These are phyloP conservation scores for Lagerstroemia speciosa DNA, from an alignment of 345 rosid genomes.

Conservation along the genomic window DNA sequence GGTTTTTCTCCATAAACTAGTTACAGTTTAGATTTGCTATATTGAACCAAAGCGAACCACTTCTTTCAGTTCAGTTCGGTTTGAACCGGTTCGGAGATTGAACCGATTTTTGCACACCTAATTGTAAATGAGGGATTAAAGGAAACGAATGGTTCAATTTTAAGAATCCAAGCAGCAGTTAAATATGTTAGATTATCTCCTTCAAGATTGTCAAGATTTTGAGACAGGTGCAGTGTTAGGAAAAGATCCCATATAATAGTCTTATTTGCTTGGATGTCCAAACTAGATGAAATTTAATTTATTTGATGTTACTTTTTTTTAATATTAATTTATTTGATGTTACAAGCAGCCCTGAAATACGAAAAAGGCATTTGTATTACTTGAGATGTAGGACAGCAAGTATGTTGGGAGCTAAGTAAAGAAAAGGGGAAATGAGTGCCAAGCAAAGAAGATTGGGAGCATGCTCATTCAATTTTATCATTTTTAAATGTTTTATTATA, in stretches of 20 bases:
- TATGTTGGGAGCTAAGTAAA: not conserved
- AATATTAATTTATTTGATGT: too few species aligned
- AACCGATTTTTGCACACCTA: too few species aligned
- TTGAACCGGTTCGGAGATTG: too few species aligned
- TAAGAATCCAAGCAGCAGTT: not conserved
- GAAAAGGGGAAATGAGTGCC: not conserved
- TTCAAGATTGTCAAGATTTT: not conserved
- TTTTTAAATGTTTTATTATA: not conserved
- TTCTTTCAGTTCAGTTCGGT: too few species aligned
- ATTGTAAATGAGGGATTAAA: constrained; percentile 7
- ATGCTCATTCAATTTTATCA: constrained; percentile 3
- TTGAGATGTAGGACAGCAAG: not conserved
- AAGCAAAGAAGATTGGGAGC: constrained; percentile 6
- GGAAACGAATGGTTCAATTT: not conserved
- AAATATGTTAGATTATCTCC: constrained; percentile 7
- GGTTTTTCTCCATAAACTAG: too few species aligned
- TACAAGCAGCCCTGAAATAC: constrained; percentile 4
- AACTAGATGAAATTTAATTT: constrained; percentile 4
- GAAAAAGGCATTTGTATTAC: constrained; percentile 7
- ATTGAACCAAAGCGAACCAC: too few species aligned
- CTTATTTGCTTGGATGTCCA: constrained; percentile 2
- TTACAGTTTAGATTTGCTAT: too few species aligned
- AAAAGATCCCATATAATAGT: not conserved
- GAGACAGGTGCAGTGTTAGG: not conserved
- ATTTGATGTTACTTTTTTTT: too few species aligned